These are phyloP conservation scores for Colletotrichum musicola DNA, from an alignment of 2,329 filamentous ascomycete genomes.

Conservation along the genomic window DNA sequence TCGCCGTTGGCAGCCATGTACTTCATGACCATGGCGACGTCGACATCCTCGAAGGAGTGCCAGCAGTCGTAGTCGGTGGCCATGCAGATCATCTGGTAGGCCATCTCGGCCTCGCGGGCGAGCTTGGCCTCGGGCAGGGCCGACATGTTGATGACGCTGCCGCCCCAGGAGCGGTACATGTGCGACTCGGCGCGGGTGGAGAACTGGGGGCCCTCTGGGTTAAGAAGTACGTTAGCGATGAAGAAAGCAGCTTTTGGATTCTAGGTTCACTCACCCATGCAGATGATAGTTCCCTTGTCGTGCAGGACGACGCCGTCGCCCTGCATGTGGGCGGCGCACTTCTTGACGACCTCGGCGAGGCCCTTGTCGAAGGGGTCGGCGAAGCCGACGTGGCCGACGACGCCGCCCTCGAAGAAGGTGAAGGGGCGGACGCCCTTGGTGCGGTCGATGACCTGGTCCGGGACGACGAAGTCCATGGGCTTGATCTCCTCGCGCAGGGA, in stretches of 20 bases:
- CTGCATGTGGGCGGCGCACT: constrained; percentile 80
- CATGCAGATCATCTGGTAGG: constrained; percentile 99
- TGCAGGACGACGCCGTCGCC: constrained; percentile 90
- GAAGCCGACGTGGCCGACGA: constrained; percentile 95
- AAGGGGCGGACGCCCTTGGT: constrained; percentile 95
- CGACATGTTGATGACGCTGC: constrained; percentile 98
- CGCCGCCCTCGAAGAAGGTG: constrained; percentile 93
- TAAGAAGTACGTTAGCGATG: not conserved
- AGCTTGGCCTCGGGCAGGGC: constrained; percentile 95
- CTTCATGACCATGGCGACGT: constrained; percentile 96
- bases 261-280: constrained; percentile 78
- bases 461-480: constrained; percentile 96
- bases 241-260: no score
- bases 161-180: constrained; percentile 95
- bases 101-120: constrained; percentile 94
- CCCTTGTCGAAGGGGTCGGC: constrained; percentile 92
- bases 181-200: constrained; percentile 95
- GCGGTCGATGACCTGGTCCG: constrained; percentile 96
- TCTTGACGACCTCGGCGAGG: constrained; percentile 81
- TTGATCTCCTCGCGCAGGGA: constrained; percentile 92
- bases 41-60: constrained; percentile 86
- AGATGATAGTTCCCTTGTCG: constrained; percentile 85
- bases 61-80: constrained; percentile 99
- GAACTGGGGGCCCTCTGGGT: constrained; percentile 93
- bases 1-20: constrained; percentile 94